Evolutionary conservation across 306 rosid genomes (phyloP).

Genomic region (Glycine soja): DNA sequence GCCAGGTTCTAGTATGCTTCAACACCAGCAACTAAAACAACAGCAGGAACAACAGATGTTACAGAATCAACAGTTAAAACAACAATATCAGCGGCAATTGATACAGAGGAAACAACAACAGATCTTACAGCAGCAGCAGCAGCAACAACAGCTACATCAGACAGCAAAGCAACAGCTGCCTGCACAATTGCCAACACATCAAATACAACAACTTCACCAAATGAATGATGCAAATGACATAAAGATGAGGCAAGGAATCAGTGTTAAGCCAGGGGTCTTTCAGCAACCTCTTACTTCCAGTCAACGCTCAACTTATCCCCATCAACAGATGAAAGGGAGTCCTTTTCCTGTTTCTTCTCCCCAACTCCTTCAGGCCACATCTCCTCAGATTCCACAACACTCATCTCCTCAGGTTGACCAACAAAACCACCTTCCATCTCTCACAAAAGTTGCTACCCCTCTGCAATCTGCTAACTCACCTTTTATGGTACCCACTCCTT

Average conservation of each 20-base stretch:
- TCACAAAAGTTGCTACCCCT: constrained; percentile 83
- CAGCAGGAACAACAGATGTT: constrained; percentile 80
- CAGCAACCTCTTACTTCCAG: constrained; percentile 72
- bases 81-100: constrained; percentile 61
- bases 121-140: constrained; percentile 48
- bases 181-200: constrained; percentile 75
- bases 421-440: constrained; percentile 66
- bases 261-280: constrained; percentile 73
- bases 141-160: constrained; percentile 67
- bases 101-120: constrained; percentile 60
- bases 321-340: constrained; percentile 78
- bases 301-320: constrained; percentile 82
- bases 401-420: constrained; percentile 99
- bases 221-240: constrained; percentile 75
- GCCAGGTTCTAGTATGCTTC: constrained; percentile 71
- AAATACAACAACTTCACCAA: constrained; percentile 80
- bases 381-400: constrained; percentile 94
- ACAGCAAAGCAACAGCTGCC: constrained; percentile 72
- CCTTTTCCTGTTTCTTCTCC: constrained; percentile 76
- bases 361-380: constrained; percentile 83
- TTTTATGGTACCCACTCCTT: constrained; percentile 84
- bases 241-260: constrained; percentile 75
- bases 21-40: constrained; percentile 71
- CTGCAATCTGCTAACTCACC: constrained; percentile 92
- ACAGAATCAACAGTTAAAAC: constrained; percentile 66